A percentile compares a stretch with the other conserved stretches of the same genome.
These are phyloP conservation scores for Solanum acaule DNA, from an alignment of 257 asterid genomes.

Conservation along the genomic window DNA sequence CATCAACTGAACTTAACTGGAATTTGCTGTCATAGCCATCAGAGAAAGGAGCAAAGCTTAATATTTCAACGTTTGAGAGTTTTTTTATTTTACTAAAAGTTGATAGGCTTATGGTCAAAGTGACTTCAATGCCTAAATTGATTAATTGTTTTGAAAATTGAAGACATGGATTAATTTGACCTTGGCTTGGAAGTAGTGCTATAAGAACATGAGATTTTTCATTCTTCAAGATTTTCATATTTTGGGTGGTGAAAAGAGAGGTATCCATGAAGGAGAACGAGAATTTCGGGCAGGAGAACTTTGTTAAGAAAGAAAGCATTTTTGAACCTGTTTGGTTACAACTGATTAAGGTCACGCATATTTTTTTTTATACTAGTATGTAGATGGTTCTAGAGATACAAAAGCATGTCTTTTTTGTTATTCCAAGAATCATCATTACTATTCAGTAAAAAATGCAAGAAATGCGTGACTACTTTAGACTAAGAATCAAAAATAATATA, in stretches of 20 bases:
- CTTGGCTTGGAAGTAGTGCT: constrained; percentile 12
- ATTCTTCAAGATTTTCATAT: too few relatives aligned
- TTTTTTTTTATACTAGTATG: not conserved
- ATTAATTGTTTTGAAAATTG: constrained; percentile 1
- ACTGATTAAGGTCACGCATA: not conserved
- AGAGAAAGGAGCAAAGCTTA: not conserved
- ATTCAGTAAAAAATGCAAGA: not conserved
- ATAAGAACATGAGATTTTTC: constrained; percentile 7
- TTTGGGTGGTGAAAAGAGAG: not conserved
- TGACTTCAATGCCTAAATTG: not conserved
- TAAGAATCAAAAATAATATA: too few relatives aligned
- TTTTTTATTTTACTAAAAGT: not conserved
- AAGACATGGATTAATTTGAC: constrained; percentile 19
- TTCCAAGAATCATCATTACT: not conserved
- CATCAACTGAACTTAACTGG: not conserved
- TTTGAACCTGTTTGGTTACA: not conserved
- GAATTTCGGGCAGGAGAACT: too few relatives aligned
- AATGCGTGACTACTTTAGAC: not conserved
- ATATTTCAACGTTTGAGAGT: not conserved
- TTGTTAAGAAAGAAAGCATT: too few relatives aligned
- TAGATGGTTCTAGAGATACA: not conserved
- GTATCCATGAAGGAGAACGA: not conserved
- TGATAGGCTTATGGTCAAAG: not conserved
- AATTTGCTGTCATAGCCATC: not conserved
- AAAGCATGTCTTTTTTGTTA: too few relatives aligned